These are phyloP conservation scores for Lizanozyma gosingica DNA, from an alignment of 1,139 yeast genomes.

Conservation along the genomic window DNA sequence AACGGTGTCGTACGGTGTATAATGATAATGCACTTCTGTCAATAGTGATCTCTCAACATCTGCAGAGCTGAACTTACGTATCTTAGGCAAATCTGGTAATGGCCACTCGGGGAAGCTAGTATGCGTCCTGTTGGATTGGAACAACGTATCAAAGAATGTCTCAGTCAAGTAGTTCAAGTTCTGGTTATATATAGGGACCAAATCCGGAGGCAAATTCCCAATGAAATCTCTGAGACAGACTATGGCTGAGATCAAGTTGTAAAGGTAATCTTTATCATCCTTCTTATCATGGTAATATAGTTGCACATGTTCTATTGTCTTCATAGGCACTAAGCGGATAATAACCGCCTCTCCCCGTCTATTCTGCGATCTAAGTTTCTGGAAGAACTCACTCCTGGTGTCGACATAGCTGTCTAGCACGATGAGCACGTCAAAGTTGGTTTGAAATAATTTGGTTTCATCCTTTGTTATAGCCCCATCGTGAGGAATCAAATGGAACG, in stretches of 20 bases:
- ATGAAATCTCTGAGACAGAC: conserved; percentile 77
- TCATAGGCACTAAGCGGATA: conserved; percentile 62
- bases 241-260: conserved; percentile 68
- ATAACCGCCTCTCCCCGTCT: conserved; percentile 40
- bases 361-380: conserved; percentile 23
- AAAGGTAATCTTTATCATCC: conserved; percentile 39
- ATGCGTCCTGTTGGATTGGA: conserved; percentile 14
- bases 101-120: conserved; percentile 52
- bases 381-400: conserved; percentile 21
- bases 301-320: conserved; percentile 75
- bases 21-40: conserved; percentile 66
- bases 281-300: conserved; percentile 7
- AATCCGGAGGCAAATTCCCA: conserved; percentile 77
- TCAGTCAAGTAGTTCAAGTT: conserved; percentile 52
- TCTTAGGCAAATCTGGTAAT: conserved; percentile 60
- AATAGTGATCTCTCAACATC: conserved; percentile 76
- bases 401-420: conserved; percentile 68
- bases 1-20: conserved; percentile 43
- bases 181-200: conserved; percentile 66
- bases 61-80: conserved; percentile 52
- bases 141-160: conserved; percentile 44
- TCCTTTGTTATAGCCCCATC: conserved; percentile 27
- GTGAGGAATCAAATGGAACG: conserved; percentile 37
- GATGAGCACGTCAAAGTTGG: conserved; percentile 52
- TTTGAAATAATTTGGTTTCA: conserved; percentile 13